Conservation (phyloP, 345 rosid genomes). For the Salix viminalis region DNA sequence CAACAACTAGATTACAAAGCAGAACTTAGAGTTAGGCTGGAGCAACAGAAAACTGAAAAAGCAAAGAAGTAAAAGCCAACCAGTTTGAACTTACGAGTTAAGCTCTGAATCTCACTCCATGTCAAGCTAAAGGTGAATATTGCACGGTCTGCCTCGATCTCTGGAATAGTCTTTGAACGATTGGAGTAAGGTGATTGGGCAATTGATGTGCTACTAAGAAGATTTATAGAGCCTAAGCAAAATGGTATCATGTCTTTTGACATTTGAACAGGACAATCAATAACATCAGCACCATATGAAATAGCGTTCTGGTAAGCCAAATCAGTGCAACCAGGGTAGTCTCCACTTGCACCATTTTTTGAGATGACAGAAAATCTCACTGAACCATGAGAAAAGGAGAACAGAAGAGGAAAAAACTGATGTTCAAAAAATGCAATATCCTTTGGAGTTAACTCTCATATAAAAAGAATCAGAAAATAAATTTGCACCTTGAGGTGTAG, state of each 20-base stretch:
- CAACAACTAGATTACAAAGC: not conserved
- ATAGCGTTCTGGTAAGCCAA: conserved; percentile 72
- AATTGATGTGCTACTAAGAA: conserved; percentile 41
- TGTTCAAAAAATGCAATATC: not conserved
- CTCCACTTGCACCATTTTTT: conserved; percentile 86
- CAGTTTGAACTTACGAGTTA: conserved; percentile 54
- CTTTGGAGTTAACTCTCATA: not conserved
- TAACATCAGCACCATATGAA: conserved; percentile 60
- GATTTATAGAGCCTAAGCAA: conserved; percentile 62
- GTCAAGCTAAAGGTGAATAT: conserved; percentile 61
- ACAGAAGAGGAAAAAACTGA: not conserved
- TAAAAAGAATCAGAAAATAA: conserved; percentile 6
- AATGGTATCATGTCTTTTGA: conserved; percentile 66
- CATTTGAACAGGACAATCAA: conserved; percentile 85
- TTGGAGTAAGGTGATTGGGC: conserved; percentile 40
- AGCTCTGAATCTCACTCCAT: conserved; percentile 58
- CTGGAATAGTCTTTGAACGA: conserved; percentile 38
- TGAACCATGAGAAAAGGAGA: conserved; percentile 26
- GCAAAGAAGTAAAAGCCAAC: conserved; percentile 9
- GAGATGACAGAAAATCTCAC: conserved; percentile 56
- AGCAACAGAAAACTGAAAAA: not conserved
- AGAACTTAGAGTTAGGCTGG: not conserved
- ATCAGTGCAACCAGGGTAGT: conserved; percentile 81
- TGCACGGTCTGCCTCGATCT: conserved; percentile 29
- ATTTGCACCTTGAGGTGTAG: conserved; percentile 51